phyloP scores from a whole-genome alignment of 164 flowering plant genomes.

The Cinnamomum chago region DNA sequence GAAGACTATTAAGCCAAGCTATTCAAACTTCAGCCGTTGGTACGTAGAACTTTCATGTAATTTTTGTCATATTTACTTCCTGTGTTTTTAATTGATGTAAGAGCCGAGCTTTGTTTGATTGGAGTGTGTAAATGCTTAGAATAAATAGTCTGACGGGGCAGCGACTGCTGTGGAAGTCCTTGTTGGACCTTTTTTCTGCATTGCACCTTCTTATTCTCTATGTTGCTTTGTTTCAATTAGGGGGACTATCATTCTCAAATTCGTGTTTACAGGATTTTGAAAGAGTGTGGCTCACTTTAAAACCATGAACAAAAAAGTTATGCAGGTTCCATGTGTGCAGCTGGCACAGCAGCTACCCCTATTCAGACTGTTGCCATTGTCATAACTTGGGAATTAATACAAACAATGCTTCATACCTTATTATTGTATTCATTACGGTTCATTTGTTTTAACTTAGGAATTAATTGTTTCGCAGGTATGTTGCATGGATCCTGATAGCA shows the following conservation, averaged over 20 bases:
- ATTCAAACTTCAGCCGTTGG: constrained; percentile 97
- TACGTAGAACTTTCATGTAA: constrained; percentile 22
- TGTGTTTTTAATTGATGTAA: background rate
- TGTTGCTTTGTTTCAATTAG: background rate
- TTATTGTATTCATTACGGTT: background rate
- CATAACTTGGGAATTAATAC: background rate
- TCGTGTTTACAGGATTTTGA: background rate
- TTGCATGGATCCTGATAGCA: constrained; percentile 90
- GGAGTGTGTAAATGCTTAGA: background rate
- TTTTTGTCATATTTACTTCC: background rate
- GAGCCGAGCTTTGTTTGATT: background rate
- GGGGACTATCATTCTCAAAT: too few relatives aligned
- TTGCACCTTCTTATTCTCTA: background rate
- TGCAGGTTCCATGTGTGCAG: background rate
- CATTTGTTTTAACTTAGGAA: constrained; percentile 3
- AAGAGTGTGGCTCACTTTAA: background rate
- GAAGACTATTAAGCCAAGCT: constrained; percentile 94
- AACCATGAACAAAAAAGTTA: too few relatives aligned
- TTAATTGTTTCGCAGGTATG: constrained; percentile 55
- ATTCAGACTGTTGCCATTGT: background rate
- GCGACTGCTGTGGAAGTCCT: background rate
- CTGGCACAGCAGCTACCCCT: background rate
- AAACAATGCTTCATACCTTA: background rate
- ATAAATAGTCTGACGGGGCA: background rate
- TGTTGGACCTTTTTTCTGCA: background rate